Evolutionary conservation across 129 eudicot genomes (phyloP).

Genomic region (Deinandra increscens): DNA sequence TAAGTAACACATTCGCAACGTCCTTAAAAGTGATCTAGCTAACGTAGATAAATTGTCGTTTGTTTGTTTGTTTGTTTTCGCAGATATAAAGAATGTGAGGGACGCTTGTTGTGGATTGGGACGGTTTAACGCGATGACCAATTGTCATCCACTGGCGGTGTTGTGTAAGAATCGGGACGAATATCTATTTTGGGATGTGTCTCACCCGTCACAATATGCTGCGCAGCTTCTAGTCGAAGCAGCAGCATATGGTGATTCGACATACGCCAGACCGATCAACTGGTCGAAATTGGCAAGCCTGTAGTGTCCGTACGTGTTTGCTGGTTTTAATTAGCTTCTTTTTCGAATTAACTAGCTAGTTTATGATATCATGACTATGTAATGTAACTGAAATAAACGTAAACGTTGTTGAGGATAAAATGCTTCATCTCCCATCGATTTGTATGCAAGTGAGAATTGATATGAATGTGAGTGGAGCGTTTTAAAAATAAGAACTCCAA

Average conservation of each 20-base stretch:
- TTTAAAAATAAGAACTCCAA: too few species aligned
- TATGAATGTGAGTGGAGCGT: too few species aligned
- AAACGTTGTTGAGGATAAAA: background rate
- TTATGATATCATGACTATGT: background rate
- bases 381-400: background rate
- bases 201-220: constrained; percentile 28
- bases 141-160: constrained; percentile 17
- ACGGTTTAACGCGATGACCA: constrained; percentile 34
- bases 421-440: too few species aligned
- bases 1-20: background rate
- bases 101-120: constrained; percentile 36
- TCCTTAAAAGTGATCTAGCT: background rate
- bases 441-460: too few species aligned
- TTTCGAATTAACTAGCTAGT: background rate
- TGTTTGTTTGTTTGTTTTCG: background rate
- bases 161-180: constrained; percentile 26
- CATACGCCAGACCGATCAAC: constrained; percentile 26
- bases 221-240: background rate
- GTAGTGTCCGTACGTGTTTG: constrained; percentile 12
- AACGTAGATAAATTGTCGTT: background rate
- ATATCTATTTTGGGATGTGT: constrained; percentile 31
- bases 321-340: background rate
- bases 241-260: constrained; percentile 20
- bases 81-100: constrained; percentile 23
- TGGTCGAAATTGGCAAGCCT: constrained; percentile 28